Evolutionary conservation across 2,329 filamentous ascomycete genomes (phyloP).

Genomic region (Penicillium sp.): DNA sequence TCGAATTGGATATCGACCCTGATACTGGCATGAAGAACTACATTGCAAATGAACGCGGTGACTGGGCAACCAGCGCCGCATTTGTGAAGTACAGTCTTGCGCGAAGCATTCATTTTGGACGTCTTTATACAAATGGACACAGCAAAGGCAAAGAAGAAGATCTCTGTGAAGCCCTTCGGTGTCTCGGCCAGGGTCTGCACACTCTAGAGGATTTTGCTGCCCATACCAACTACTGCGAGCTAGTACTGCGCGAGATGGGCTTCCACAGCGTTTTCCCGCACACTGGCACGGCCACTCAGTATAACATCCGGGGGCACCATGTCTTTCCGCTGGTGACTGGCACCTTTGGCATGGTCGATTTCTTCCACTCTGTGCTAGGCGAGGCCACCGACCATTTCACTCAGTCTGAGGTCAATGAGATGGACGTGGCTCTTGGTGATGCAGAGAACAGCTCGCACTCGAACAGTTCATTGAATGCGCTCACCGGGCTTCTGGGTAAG

Average conservation of each 20-base stretch:
- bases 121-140: slow-evolving; percentile 64
- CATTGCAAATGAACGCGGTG: slow-evolving; percentile 81
- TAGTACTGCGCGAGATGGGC: slow-evolving; percentile 67
- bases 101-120: slow-evolving; percentile 69
- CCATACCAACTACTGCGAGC: slow-evolving; percentile 78
- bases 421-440: slow-evolving; percentile 67
- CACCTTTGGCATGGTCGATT: slow-evolving; percentile 74
- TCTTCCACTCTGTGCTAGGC: slow-evolving; percentile 69
- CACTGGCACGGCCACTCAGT: slow-evolving; percentile 60
- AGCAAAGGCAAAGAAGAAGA: slow-evolving; percentile 64
- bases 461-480: slow-evolving; percentile 47
- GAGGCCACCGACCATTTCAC: slow-evolving; percentile 80
- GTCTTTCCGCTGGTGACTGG: slow-evolving; percentile 68
- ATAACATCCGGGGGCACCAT: slow-evolving; percentile 59
- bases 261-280: slow-evolving; percentile 66
- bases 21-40: slow-evolving; percentile 98
- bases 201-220: slow-evolving; percentile 74
- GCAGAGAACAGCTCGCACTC: slow-evolving; percentile 52
- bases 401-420: slow-evolving; percentile 76
- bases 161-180: slow-evolving; percentile 72
- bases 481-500: slow-evolving; percentile 68
- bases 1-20: slow-evolving; percentile 67
- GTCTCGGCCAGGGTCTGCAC: slow-evolving; percentile 68
- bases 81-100: slow-evolving; percentile 72
- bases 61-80: slow-evolving; percentile 83